Evolutionary conservation across 2,329 filamentous ascomycete genomes (phyloP), one percentile per base, ranked within the genome.

Genomic region (Aphanocladium album): DNA sequence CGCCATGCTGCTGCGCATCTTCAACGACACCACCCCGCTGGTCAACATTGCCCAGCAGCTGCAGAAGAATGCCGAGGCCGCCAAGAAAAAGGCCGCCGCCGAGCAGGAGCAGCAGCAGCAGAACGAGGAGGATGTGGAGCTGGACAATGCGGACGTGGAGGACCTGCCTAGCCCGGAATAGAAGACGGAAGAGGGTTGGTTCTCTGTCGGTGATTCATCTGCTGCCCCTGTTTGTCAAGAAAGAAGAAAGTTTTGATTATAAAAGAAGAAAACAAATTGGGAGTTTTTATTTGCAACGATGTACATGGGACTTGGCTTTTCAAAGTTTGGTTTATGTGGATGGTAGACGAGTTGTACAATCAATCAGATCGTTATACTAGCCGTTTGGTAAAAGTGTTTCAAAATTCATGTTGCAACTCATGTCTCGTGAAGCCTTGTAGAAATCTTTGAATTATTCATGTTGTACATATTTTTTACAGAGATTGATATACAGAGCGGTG

Each of bases 1-100:
- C 25, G 95, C 95, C 1, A 96, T 98, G 91, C 78, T 98, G 67
- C 80, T 98, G 64, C 83, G 95, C 23, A 81, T 99, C 63, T 99
- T 89, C 78, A 96, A 97, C 71, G 93, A 98, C 67, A 89, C 89
- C 30, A 89, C 90, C 0, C 91, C 91, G 4, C 81, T 96, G 52
- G 83, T 96, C 64, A 96, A 95, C 72, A 83, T 83, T 66, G 68
- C 71, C 53, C 72, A 72, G 25, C 72, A 65, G 57, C 72, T 72
- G 23, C 72, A 65, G 41, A 69, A 69, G 56, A 67, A 68, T 2
- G 67, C 45, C 5, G 62, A 61, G 9, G 65, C 61, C 12, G 57
- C 60, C 17, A 62, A 55, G 8, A 65, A 71, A 37, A 67, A 65
- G 37, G 65, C 65, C 25, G 63, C 62, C 12, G 62, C n/a, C n/a